Base-by-base conservation (phyloP, 2,329 filamentous ascomycete species). In the Aspergillus sp. region DNA sequence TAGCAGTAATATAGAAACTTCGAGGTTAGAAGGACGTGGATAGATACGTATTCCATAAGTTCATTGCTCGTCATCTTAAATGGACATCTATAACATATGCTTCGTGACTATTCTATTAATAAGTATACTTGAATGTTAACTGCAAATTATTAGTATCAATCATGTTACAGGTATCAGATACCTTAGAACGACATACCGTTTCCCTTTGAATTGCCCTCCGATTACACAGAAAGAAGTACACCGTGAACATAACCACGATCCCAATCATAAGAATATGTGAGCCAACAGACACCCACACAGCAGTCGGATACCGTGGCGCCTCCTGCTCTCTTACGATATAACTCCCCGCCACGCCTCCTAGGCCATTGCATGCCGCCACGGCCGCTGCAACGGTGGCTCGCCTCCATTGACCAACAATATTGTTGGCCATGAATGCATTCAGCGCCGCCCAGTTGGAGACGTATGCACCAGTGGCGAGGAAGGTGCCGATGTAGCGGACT, bases 391-490 rank as follows among this genome's bases (percentile, higher is more conserved):
- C 79, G 42, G 81, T 82, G 2, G 76, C 80, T 25, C 81, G 71
- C 63, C 84, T 84, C 81, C 81, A 85, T 57, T 84, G 81, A 0
- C 80, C 79, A 0, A 76, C 72, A 38, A 84, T 74, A 53, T 83
- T 85, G 60, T 83, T 84, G 13, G 78, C 76, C 58, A 81, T 77
- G 53, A 82, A 84, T 0, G 80, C 76, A 45, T 79, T 82, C 52
- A 86, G 67, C 0, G 81, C 83, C 0, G 83, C 82, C 82, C 83
- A 86, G 53, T 86, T 86, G 3, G 78, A 80, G 3, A 86, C 75
- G 53, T 85, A 86, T 1, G 83, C 82, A 0, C 83, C 83, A 0
- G 83, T 86, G 0, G 82, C 81, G 2, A 86, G 72, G 61, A 78
- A 85, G 0, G 80, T 81, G 7, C 83, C 83, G 25, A 83, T 69